Evolutionary conservation across 2,329 filamentous ascomycete genomes (phyloP).

Genomic region (Aspergillus neoniger): DNA sequence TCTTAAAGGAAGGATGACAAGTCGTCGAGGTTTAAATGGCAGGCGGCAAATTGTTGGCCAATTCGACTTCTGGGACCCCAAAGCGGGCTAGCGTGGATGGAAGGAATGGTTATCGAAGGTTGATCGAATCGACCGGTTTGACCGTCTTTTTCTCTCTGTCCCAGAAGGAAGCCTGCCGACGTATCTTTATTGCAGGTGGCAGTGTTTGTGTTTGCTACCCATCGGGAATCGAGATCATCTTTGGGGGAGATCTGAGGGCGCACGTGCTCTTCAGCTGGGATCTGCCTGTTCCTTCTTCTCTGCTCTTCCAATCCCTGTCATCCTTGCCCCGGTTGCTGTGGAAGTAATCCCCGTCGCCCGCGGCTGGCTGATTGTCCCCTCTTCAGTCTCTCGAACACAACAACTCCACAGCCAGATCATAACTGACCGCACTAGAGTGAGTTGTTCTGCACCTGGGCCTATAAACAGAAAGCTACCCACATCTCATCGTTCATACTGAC

Average conservation of each 20-base stretch:
- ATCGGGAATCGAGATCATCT: too few relatives aligned
- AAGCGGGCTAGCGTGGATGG: slow-evolving; percentile 1
- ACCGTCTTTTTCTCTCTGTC: too few relatives aligned
- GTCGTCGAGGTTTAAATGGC: background rate
- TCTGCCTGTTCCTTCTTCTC: background rate
- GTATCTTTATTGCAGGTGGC: too few relatives aligned
- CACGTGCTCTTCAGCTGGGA: background rate
- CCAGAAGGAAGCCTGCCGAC: too few relatives aligned
- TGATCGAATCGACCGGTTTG: background rate
- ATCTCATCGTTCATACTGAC: background rate
- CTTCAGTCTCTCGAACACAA: background rate
- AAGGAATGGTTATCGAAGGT: background rate
- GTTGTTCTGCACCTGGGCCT: background rate
- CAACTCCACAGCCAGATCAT: background rate
- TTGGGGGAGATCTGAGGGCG: background rate
- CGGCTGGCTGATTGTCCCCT: background rate
- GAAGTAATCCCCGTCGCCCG: background rate
- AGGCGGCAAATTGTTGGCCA: too few relatives aligned
- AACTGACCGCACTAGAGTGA: background rate
- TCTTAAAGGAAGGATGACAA: background rate
- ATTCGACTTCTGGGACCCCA: background rate
- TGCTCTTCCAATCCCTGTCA: background rate
- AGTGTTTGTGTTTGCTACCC: too few relatives aligned
- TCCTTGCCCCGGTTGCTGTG: slow-evolving; percentile 2
- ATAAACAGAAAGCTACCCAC: background rate